These are phyloP conservation scores for Clonostachys rhizophaga DNA, from an alignment of 2,329 filamentous ascomycete genomes.

Conservation along the genomic window DNA sequence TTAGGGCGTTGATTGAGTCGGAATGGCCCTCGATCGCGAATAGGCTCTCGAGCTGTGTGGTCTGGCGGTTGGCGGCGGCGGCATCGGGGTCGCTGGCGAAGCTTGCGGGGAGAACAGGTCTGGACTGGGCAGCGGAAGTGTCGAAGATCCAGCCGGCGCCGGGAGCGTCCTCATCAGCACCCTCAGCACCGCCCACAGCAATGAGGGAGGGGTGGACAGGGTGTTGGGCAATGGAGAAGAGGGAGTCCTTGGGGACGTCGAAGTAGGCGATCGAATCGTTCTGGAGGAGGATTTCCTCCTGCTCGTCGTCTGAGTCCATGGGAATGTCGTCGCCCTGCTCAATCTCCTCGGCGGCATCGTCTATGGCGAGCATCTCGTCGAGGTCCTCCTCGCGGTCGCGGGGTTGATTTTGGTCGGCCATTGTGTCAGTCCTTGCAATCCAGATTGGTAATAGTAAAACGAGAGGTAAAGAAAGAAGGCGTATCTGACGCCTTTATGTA, in stretches of 20 bases:
- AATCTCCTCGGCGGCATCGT: slow-evolving; percentile 76
- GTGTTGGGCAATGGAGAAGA: slow-evolving; percentile 94
- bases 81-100: slow-evolving; percentile 62
- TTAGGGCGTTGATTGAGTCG: slow-evolving; percentile 83
- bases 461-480: too few relatives aligned
- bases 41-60: slow-evolving; percentile 58
- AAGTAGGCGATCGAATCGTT: slow-evolving; percentile 96
- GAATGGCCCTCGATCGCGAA: slow-evolving; percentile 83
- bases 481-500: too few relatives aligned
- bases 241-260: slow-evolving; percentile 81
- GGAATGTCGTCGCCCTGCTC: slow-evolving; percentile 59
- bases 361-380: slow-evolving; percentile 67
- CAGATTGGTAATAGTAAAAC: too few relatives aligned
- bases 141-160: slow-evolving; percentile 88
- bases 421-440: slow-evolving; percentile 1
- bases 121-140: slow-evolving; percentile 54
- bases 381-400: slow-evolving; percentile 25
- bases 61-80: slow-evolving; percentile 43
- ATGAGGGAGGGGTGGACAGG: slow-evolving; percentile 73
- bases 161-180: slow-evolving; percentile 50
- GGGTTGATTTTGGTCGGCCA: slow-evolving; percentile 7
- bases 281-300: slow-evolving; percentile 71
- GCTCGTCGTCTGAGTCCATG: slow-evolving; percentile 74
- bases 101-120: slow-evolving; percentile 70
- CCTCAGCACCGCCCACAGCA: slow-evolving; percentile 76